Base-by-base conservation (phyloP, 371 early-diverging fungal species). In the Mucor circinelloides region DNA sequence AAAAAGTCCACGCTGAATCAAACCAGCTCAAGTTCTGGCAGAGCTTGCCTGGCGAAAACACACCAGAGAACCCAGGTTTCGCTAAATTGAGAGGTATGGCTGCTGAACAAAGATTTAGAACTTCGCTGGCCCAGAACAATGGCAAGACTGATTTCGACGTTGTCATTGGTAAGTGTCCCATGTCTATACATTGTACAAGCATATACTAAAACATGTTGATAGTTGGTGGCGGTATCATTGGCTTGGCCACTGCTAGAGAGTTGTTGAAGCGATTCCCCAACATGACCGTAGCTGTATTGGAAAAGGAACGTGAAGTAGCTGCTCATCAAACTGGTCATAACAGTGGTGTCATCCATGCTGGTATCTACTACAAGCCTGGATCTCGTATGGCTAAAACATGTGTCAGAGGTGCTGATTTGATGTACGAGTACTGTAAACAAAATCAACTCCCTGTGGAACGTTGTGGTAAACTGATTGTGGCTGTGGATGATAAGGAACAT, bases 281-380 rank as follows among this genome's bases (percentile, higher is more conserved):
- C 7, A 83, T 80, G 81, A 83, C 83, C 0, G 76, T 83, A 2
- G 80, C 81, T 32, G 81, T 83, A 2, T 61, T 83, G 44, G 83
- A 83, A 58, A 83, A 83, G 63, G 83, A 83, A 55, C 73, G 79
- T 40, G 83, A 83, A 59, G 83, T 83, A 3, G 80, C 83, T 60
- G 77, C 79, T 46, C 83, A 83, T 69, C 83, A 83, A 58, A 77
- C 83, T 3, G 83, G 83, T 27, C 83, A 83, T 50, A 83, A 83
- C 62, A 77, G 77, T 44, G 83, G 83, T 64, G 82, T 82, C 23
- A 82, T 79, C 32, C 82, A 82, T 63, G 78, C 80, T 38, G 82
- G 82, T 60, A 69, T 82, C 30, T 80, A 80, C 55, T 80, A 80
- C 58, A 71, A 65, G 13, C 80, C 83, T 52, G 83, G 83, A n/a